Conservation (phyloP, 305 asterid species). For the Stenogyne calaminthoides region DNA sequence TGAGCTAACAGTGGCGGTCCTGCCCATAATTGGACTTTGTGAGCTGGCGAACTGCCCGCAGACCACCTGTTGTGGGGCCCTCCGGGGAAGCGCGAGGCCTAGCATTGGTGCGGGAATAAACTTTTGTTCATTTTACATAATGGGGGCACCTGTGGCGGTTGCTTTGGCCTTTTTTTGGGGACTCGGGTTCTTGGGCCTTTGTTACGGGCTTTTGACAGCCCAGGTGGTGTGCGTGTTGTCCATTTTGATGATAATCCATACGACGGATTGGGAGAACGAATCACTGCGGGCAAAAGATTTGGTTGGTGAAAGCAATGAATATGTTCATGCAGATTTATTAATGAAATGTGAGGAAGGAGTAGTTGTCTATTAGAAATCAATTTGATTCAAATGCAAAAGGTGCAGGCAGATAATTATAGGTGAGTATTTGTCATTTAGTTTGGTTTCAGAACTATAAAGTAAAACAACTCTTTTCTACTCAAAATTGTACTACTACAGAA, state of each 20-base stretch:
- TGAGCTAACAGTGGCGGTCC: conserved; percentile 55
- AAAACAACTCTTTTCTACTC: conserved; percentile 20
- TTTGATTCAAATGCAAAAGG: conserved; percentile 19
- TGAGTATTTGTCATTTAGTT: conserved; percentile 21
- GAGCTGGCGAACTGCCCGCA: conserved; percentile 95
- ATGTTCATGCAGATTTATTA: conserved; percentile 42
- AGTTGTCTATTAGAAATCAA: conserved; percentile 30
- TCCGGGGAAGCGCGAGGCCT: conserved; percentile 86
- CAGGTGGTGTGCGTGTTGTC: conserved; percentile 74
- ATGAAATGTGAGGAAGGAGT: conserved; percentile 54
- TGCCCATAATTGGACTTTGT: conserved; percentile 84
- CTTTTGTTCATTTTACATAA: conserved; percentile 78
- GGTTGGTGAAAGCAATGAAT: conserved; percentile 56
- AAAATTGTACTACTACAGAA: conserved; percentile 10
- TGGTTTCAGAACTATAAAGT: conserved; percentile 17
- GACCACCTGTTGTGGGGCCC: conserved; percentile 88
- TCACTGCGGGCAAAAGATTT: conserved; percentile 64
- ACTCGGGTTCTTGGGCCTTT: conserved; percentile 73
- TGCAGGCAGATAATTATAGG: conserved; percentile 22
- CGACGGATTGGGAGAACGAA: conserved; percentile 78
- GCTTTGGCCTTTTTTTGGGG: conserved; percentile 65
- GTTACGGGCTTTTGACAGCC: conserved; percentile 90
- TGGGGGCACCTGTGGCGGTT: conserved; percentile 85
- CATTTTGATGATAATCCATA: conserved; percentile 58
- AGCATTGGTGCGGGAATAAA: conserved; percentile 70